These are phyloP conservation scores for Paracorniculantispora psalliotae DNA, from an alignment of 2,329 filamentous ascomycete genomes.

Conservation along the genomic window DNA sequence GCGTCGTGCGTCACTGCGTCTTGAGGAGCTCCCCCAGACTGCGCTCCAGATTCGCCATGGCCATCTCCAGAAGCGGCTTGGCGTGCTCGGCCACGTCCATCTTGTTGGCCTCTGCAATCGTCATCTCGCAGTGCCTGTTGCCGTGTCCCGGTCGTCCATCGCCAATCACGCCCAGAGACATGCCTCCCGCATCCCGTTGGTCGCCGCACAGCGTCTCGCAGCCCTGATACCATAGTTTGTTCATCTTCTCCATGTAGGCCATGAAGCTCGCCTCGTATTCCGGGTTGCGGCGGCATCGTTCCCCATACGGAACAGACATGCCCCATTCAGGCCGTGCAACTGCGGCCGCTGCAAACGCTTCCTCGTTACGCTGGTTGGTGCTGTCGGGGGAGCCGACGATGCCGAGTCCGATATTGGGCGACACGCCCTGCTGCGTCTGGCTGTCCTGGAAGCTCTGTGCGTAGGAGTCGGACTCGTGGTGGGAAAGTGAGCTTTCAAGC, in stretches of 20 bases:
- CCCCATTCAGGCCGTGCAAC: background rate
- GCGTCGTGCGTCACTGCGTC: background rate
- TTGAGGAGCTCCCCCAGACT: slow-evolving; percentile 1
- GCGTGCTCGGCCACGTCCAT: slow-evolving; percentile 35
- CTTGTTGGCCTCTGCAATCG: slow-evolving; percentile 33
- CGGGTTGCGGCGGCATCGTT: background rate
- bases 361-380: background rate
- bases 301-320: background rate
- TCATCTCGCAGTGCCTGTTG: slow-evolving; percentile 25
- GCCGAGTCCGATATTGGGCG: background rate
- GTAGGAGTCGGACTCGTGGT: slow-evolving; percentile 11
- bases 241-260: slow-evolving; percentile 6
- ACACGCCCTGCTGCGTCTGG: background rate
- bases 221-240: slow-evolving; percentile 35
- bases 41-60: slow-evolving; percentile 23
- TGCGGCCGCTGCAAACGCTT: background rate
- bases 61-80: slow-evolving; percentile 39
- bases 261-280: slow-evolving; percentile 2
- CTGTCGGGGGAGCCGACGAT: slow-evolving; percentile 2
- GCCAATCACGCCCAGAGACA: slow-evolving; percentile 33
- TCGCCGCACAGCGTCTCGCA: slow-evolving; percentile 30
- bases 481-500: slow-evolving; percentile 8
- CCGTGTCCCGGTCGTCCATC: slow-evolving; percentile 30
- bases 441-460: slow-evolving; percentile 10
- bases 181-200: slow-evolving; percentile 28